Evolutionary conservation across 495 filamentous ascomycete species (phyloP).

Genomic region (Penicillium soppii): DNA sequence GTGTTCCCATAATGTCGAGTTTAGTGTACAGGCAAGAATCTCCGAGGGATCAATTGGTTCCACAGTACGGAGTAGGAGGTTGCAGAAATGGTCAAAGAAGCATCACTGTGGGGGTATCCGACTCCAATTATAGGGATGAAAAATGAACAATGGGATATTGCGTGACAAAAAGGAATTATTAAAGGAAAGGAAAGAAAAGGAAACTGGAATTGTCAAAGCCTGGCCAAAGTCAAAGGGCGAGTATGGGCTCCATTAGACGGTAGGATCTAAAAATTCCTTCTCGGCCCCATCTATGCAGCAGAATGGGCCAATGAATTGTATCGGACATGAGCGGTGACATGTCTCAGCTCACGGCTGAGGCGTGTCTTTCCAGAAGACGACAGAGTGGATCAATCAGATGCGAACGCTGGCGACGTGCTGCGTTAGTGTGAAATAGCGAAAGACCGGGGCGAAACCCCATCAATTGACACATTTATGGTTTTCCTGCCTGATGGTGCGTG

Average conservation of each 20-base stretch:
- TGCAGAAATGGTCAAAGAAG: background rate
- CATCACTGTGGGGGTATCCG: background rate
- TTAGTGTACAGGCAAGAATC: background rate
- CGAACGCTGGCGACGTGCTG: conserved; percentile 15
- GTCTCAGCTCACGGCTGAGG: conserved; percentile 24
- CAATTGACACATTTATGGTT: too few relatives aligned
- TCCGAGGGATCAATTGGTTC: background rate
- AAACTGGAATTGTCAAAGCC: background rate
- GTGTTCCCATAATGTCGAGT: conserved; percentile 31
- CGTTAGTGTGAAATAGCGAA: conserved; percentile 15
- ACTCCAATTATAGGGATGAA: conserved; percentile 1
- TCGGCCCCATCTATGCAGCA: conserved; percentile 2
- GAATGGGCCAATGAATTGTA: conserved; percentile 14
- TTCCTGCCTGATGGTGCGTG: conserved; percentile 8
- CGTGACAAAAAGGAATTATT: conserved; percentile 1
- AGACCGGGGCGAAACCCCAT: background rate
- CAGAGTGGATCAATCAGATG: conserved; percentile 28
- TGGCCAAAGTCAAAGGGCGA: background rate
- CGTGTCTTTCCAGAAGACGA: conserved; percentile 14
- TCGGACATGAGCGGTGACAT: conserved; percentile 16
- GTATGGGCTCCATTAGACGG: conserved; percentile 2
- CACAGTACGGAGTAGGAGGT: background rate
- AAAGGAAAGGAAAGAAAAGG: background rate
- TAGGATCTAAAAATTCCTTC: conserved; percentile 8
- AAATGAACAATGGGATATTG: conserved; percentile 1